phyloP scores from a whole-genome alignment of 495 filamentous ascomycete genomes.

The Aspergillus cristatus region DNA sequence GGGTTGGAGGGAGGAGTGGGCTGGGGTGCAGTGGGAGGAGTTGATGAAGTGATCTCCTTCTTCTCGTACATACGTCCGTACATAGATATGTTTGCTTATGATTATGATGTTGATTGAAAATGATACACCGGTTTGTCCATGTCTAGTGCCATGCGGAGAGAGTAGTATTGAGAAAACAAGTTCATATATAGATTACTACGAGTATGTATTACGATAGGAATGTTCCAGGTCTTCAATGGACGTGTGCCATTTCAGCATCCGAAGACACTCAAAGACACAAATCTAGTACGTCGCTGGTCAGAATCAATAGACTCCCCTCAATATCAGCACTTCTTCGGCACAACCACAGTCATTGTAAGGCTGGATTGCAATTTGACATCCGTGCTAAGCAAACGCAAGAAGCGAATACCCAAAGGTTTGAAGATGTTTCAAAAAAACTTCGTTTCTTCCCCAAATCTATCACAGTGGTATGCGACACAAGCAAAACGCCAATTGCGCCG shows the following conservation, averaged over 20 bases:
- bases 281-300: conserved; percentile 43
- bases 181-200: too few species aligned
- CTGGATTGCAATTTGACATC: conserved; percentile 99
- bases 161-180: too few species aligned
- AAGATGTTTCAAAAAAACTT: too few species aligned
- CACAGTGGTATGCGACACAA: conserved; percentile 14
- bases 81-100: conserved; percentile 3
- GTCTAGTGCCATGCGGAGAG: too few species aligned
- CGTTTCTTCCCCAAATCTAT: too few species aligned
- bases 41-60: conserved; percentile 19
- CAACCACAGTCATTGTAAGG: conserved; percentile 76
- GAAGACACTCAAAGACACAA: conserved; percentile 28
- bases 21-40: conserved; percentile 96
- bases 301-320: conserved; percentile 21
- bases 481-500: conserved; percentile 24
- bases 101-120: neutral
- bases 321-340: conserved; percentile 82
- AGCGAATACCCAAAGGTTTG: too few species aligned
- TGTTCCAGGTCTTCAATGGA: conserved; percentile 45
- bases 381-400: too few species aligned
- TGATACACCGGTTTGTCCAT: too few species aligned
- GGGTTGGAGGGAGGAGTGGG: conserved; percentile 89
- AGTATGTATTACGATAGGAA: too few species aligned
- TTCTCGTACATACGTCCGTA: too few species aligned
- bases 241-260: conserved; percentile 31